Base-by-base conservation (phyloP, 2,329 filamentous ascomycete genomes). In the Furcasterigmium sp. region DNA sequence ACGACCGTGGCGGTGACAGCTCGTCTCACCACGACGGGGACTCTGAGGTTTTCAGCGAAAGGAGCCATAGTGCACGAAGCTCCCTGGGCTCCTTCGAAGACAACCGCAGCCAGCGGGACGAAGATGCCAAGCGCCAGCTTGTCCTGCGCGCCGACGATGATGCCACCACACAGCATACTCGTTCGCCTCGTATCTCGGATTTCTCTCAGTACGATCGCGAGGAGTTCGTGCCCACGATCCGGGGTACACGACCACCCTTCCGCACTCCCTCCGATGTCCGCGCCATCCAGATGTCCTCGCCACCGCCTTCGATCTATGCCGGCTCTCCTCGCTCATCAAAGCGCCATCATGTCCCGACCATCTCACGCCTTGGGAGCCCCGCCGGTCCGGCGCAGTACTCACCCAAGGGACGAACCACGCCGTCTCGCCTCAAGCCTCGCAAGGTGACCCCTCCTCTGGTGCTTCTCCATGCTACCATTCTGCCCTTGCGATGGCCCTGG, bases 381-480 rank as follows among this genome's bases (percentile, higher is more conserved):
- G 68, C 61, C 14, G 57, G 64, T 3, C 69, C 74, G 2, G 64
- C 68, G 0, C 76, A 79, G 47, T 76, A 73, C 50, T 76, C 75
- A 4, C 72, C 75, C 19, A 80, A 76, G 56, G 72, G 70, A 51
- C 64, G 61, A 37, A 60, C 61, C 5, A 82, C 80, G 5, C 75
- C 80, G 2, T 69, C 75, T 17, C 67, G 81, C 7, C 77, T 84
- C 57, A 78, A 75, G 61, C 58, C 64, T 23, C 69, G 69, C 50
- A 74, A 74, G 42, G 77, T 78, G 39, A 59, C 63, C 2, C 59
- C 70, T n/a, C 87, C 87, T 3, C 72, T 93, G 3, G 85, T 93
- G 2, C 69, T 93, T 37, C 70, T 93, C 4, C 87, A 93, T 53
- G 82, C 87, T 28, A 91, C 86, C 0, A 69, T 91, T 1, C 67